Conservation (phyloP, 2,329 filamentous ascomycete species). For the Cladosporium sp. region DNA sequence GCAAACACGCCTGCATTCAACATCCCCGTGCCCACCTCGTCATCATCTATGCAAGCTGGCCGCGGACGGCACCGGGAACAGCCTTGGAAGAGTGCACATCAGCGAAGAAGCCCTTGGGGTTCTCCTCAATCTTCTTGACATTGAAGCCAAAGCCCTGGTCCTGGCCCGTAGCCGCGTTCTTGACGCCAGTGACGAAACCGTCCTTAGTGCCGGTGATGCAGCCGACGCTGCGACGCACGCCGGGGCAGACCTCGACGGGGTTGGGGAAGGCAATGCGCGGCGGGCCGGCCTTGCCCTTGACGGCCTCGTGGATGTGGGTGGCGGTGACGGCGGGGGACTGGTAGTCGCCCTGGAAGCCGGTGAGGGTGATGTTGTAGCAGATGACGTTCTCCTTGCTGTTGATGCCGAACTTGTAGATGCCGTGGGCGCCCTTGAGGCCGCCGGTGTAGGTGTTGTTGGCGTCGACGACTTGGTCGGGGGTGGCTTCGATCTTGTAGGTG, state of each 20-base stretch:
- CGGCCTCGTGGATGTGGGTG: constrained; percentile 57
- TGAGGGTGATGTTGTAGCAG: constrained; percentile 43
- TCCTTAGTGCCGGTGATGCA: constrained; percentile 42
- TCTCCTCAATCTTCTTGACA: constrained; percentile 52
- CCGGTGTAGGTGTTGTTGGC: constrained; percentile 36
- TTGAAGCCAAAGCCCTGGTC: constrained; percentile 53
- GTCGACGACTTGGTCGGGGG: constrained; percentile 53
- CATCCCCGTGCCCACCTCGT: too few species aligned
- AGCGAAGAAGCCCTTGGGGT: constrained; percentile 54
- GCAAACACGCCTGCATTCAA: too few species aligned
- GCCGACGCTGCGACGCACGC: constrained; percentile 42
- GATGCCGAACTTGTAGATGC: constrained; percentile 56
- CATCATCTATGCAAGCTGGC: constrained; percentile 38
- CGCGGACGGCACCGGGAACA: constrained; percentile 54
- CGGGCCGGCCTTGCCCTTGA: constrained; percentile 49
- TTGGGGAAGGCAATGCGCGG: constrained; percentile 56
- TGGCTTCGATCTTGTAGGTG: constrained; percentile 50
- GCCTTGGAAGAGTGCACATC: constrained; percentile 54
- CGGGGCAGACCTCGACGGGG: constrained; percentile 40
- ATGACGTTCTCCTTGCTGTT: constrained; percentile 49
- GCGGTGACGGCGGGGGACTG: constrained; percentile 53
- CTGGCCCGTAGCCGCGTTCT: constrained; percentile 38
- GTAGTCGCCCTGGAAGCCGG: constrained; percentile 53
- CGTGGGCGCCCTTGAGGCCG: constrained; percentile 42
- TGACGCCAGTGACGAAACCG: constrained; percentile 45